Base-by-base conservation (phyloP, 2,329 filamentous ascomycete species). In the Cryphonectria carpinicola region DNA sequence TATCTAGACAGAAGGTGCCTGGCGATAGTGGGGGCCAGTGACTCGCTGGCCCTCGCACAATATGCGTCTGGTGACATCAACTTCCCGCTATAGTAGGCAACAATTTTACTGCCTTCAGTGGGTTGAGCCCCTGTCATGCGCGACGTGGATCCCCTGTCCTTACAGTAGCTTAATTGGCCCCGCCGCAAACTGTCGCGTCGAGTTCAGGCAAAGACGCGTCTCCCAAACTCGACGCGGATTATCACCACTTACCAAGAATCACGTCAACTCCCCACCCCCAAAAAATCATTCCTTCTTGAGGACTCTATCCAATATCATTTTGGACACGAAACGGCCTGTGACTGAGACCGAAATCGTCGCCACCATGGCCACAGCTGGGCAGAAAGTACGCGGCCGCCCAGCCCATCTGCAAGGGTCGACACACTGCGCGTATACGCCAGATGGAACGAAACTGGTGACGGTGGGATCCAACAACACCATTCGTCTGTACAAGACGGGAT, bases 381-480 rank as follows among this genome's bases (percentile, higher is more conserved):
- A 80, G 35, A 86, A 88, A 74, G 84, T 90, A 64, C 85, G 90
- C 77, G 88, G 89, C 70, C 85, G 91, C 72, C 90, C 91, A n/a
- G 89, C 88, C 10, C 89, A 99, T 81, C 95, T 94, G 3, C 91
- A 93, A 68, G 97, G 97, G 74, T 89, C 90, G 70, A 98, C 97
- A 2, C 94, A 90, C 76, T 90, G 97, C 75, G 89, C 92, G 74
- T 98, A 98, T 82, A 98, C 95, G 0, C 93, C 94, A 8, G 91
- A 97, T 80, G 96, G 97, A 73, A 88, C 87, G 75, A 93, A 92
- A 76, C 87, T 99, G 70, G 89, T 98, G 74, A 98, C 96, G 14
- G 95, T 94, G 72, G 96, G 96, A 74, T 92, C 93, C 71, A 97
- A 98, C 83, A 97, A 97, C 78, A 94, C 93, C 10, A 94, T 97